These are phyloP conservation scores for Acacia crassicarpa DNA, from an alignment of 306 rosid genomes.

Conservation along the genomic window DNA sequence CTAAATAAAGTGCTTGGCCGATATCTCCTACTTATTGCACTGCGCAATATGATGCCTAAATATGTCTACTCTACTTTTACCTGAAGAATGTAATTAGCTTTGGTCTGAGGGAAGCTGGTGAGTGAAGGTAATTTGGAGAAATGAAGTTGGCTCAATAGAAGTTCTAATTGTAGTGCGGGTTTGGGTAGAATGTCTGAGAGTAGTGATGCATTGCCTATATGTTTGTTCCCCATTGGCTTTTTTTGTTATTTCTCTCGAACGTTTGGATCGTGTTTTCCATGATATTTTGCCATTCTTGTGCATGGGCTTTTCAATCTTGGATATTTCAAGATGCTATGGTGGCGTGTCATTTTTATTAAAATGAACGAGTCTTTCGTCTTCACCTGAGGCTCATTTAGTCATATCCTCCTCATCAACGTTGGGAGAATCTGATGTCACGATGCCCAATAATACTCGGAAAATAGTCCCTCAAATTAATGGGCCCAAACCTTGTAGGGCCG, in stretches of 20 bases:
- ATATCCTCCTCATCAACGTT: neutral
- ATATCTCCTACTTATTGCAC: conserved; percentile 29
- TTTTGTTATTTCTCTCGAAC: conserved; percentile 23
- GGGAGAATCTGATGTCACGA: neutral
- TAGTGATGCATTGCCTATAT: conserved; percentile 25
- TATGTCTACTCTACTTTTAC: conserved; percentile 34
- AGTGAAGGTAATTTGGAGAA: conserved; percentile 30
- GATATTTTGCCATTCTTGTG: conserved; percentile 31
- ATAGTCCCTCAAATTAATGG: neutral
- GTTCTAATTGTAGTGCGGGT: conserved; percentile 29
- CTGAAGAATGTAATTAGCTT: conserved; percentile 39
- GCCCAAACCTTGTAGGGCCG: neutral
- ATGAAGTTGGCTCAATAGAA: conserved; percentile 20
- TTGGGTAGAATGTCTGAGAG: neutral
- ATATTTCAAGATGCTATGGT: neutral
- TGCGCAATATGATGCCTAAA: conserved; percentile 32
- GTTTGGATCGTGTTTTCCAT: conserved; percentile 30
- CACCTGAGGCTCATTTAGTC: too few relatives aligned
- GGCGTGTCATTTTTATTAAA: neutral
- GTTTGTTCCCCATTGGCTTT: conserved; percentile 40
- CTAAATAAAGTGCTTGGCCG: conserved; percentile 9
- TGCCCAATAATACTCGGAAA: neutral
- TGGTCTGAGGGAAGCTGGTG: conserved; percentile 33
- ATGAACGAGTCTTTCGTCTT: neutral
- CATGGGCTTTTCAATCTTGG: conserved; percentile 19